phyloP scores from a whole-genome alignment of 768 basidiomycete species.

The Pisolithus orientalis region DNA sequence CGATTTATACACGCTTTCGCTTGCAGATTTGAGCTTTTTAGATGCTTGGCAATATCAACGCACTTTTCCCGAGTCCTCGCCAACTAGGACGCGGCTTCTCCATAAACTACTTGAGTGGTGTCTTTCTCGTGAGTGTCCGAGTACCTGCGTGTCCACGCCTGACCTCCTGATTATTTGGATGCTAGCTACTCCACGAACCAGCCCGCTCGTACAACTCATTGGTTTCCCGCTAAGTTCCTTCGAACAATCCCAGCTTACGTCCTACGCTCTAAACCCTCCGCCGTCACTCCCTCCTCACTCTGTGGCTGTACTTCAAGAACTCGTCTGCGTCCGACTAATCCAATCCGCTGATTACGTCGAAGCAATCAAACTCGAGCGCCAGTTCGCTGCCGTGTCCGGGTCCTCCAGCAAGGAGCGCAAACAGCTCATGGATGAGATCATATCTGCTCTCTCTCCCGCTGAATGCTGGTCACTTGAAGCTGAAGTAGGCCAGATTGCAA shows the following conservation, averaged over 20 bases:
- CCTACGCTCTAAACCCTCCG: slow-evolving; percentile 54
- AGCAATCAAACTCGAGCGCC: slow-evolving; percentile 72
- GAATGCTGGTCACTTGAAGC: slow-evolving; percentile 60
- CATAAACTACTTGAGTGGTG: slow-evolving; percentile 61
- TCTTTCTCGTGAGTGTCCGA: slow-evolving; percentile 51
- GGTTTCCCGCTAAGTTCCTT: slow-evolving; percentile 57
- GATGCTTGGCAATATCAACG: slow-evolving; percentile 77
- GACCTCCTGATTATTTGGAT: background rate
- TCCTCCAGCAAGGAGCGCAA: slow-evolving; percentile 43
- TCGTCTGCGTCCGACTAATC: slow-evolving; percentile 73
- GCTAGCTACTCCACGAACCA: slow-evolving; percentile 53
- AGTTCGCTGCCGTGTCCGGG: slow-evolving; percentile 41
- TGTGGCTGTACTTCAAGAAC: slow-evolving; percentile 60
- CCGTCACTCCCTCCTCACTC: slow-evolving; percentile 39
- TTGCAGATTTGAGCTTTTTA: slow-evolving; percentile 56
- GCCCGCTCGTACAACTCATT: slow-evolving; percentile 55
- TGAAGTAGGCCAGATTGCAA: slow-evolving; percentile 40
- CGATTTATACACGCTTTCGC: slow-evolving; percentile 60
- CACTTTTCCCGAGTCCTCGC: slow-evolving; percentile 55
- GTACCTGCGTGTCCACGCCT: background rate
- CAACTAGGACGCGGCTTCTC: slow-evolving; percentile 49
- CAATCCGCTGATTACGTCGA: slow-evolving; percentile 63
- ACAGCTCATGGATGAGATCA: slow-evolving; percentile 65
- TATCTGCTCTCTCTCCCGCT: slow-evolving; percentile 51
- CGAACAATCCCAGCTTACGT: slow-evolving; percentile 55